Evolutionary conservation across 1,139 yeast genomes (phyloP), one percentile per base, ranked within the genome.

Genomic region (Geotrichum carabidarum): DNA sequence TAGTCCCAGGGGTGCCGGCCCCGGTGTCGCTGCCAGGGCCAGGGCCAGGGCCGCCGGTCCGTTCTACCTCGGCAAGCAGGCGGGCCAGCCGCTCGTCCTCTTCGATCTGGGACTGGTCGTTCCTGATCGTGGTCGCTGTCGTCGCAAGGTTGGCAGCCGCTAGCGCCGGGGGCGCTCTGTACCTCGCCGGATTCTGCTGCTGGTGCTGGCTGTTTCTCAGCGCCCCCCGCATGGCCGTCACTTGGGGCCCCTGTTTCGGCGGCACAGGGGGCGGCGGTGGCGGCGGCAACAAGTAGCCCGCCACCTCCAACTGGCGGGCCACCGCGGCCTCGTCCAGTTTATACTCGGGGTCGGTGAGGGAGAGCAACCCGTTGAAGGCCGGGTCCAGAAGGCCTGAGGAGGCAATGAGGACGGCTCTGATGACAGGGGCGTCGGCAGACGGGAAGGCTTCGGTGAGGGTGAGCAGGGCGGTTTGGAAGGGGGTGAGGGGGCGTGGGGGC

Each of bases 71-170:
- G 58, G 93, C 95, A 63, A 93, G 75, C 65, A 80, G 77, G 59
- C 95, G 80, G 1, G 98, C 98, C 61, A 91, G 75, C 34, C 81
- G 73, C 68, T 89, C 99, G 69, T 93, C 99, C 55, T 84, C 86
- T 59, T 81, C 81, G 56, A 82, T 65, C 67, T 83, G 88, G 22
- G 71, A 65, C 51, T 63, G 62, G 36, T 59, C 65, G 57, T 63
- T 53, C n/a, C 55, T 44, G 35, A 48, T 46, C 5, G 58, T 37
- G 47, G 55, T 35, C 22, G 57, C 40, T 12, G 54, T 51, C 5
- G 27, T 22, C 5, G 27, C 27, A 3, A 22, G 27, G 31, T 46
- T 18, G 42, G 49, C 50, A 17, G 40, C 49, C 14, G 54, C 50
- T 46, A 27, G 44, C 11, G 51, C 59, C 35, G 37, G 27, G n/a